Base-by-base conservation (phyloP, 805 yeast genomes). In the Lipomyces japonicus region DNA sequence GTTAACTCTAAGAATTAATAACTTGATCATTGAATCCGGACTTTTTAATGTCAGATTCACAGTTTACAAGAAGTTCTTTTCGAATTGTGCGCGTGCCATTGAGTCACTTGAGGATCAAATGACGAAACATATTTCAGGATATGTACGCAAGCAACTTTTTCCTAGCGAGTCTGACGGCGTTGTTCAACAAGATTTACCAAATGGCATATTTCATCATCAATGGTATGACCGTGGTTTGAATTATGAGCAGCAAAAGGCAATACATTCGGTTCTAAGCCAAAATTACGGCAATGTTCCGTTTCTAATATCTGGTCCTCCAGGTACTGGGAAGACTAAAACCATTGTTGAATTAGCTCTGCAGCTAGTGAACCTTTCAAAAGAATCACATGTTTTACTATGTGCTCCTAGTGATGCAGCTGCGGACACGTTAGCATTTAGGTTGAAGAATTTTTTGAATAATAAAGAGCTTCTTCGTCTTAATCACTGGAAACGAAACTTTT, bases 381-480 rank as follows among this genome's bases (percentile, higher is more conserved):
- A 21, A 19, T 22, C 44, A 24, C 52, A 51, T 38, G 40, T 54
- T 16, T 35, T 54, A 12, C 37, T 54, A 12, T 54, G 55, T 37
- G 57, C 58, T 3, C 58, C 58, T 3, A 50, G 56, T 30, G 57
- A 54, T 26, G 50, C 57, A 3, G 58, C 58, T 9, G 58, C 58
- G 4, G 58, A 54, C 41, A 54, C 58, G 3, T 42, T 54, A 2
- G 53, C 58, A 5, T 25, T 54, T 25, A 37, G 58, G 12, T 40
- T 54, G 19, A 49, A 48, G 19, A 18, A 25, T 12, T 19, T 28
- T 48, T 31, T 54, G 18, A 44, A 44, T 25, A 51, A 51, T 23
- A 42, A 43, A 39, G 40, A 52, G 16, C 38, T 54, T 1, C 45
- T 54, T 34, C 48, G 58, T 19, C 39, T 54, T 22, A 50, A 51